These are phyloP conservation scores for Hemisphaericaspora xylanilytica DNA, from an alignment of 1,139 yeast genomes.

Conservation along the genomic window DNA sequence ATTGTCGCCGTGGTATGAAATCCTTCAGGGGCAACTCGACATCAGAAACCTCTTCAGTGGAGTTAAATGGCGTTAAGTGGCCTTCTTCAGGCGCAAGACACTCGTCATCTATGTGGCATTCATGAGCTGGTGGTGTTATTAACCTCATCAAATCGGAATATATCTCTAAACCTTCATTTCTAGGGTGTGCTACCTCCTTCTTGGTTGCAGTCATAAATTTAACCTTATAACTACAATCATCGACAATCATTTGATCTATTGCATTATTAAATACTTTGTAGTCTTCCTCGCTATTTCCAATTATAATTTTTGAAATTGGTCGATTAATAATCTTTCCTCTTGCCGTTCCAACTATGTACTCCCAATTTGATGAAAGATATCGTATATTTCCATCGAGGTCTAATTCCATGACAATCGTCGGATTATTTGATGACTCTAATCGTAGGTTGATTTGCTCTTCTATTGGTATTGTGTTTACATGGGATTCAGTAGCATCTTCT, in stretches of 20 bases:
- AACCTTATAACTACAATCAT: conserved; percentile 76
- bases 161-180: conserved; percentile 1
- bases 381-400: conserved; percentile 76
- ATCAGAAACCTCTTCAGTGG: conserved; percentile 12
- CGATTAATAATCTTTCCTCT: conserved; percentile 51
- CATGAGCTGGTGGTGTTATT: conserved; percentile 1
- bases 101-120: conserved; percentile 1
- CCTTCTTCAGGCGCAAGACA: conserved; percentile 11
- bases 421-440: conserved; percentile 63
- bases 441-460: conserved; percentile 48
- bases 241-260: conserved; percentile 64
- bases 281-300: conserved; percentile 65
- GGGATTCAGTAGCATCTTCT: neutral
- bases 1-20: conserved; percentile 6
- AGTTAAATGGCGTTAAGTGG: conserved; percentile 30
- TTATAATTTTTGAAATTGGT: conserved; percentile 63
- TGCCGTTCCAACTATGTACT: conserved; percentile 64
- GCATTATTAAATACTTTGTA: conserved; percentile 69
- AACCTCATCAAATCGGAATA: conserved; percentile 4
- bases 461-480: conserved; percentile 12
- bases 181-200: neutral
- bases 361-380: conserved; percentile 78
- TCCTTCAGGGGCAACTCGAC: conserved; percentile 8
- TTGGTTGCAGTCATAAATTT: conserved; percentile 63
- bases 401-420: conserved; percentile 83